phyloP scores from a whole-genome alignment of 2,329 filamentous ascomycete species.

The Fusarium paranaense region DNA sequence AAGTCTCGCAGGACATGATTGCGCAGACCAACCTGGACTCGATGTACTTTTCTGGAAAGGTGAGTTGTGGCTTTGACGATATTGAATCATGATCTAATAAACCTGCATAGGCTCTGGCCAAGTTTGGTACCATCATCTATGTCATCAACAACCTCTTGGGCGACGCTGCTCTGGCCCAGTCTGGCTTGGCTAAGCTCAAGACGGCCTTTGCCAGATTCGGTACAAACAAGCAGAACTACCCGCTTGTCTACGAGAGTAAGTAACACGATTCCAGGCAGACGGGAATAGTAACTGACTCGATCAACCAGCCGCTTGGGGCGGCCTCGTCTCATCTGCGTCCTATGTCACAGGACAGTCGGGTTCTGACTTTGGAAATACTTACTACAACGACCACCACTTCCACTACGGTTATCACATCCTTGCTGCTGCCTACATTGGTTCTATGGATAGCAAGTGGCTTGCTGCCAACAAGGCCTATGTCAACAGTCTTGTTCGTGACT shows the following conservation, averaged over 20 bases:
- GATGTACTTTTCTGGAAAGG: constrained; percentile 95
- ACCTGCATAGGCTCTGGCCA: constrained; percentile 70
- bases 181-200: constrained; percentile 72
- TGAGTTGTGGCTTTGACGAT: constrained; percentile 40
- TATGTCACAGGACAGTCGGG: constrained; percentile 77
- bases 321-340: constrained; percentile 80
- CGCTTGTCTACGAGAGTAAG: constrained; percentile 73
- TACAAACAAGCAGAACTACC: constrained; percentile 74
- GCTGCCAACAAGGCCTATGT: constrained; percentile 80
- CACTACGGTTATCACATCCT: constrained; percentile 93
- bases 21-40: constrained; percentile 80
- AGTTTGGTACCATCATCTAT: constrained; percentile 78
- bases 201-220: constrained; percentile 74
- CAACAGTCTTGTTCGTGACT: constrained; percentile 85
- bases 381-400: constrained; percentile 82
- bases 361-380: constrained; percentile 90
- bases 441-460: constrained; percentile 82
- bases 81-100: background rate
- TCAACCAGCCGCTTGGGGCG: constrained; percentile 75
- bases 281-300: constrained; percentile 26
- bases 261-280: constrained; percentile 3
- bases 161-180: constrained; percentile 66
- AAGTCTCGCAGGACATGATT: constrained; percentile 82
- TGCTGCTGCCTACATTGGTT: constrained; percentile 83
- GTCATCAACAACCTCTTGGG: constrained; percentile 72